A percentile compares a stretch with the other conserved stretches of the same genome.
Evolutionary conservation across 2,329 filamentous ascomycete species (phyloP).

Genomic region (Lasiodiplodia gonubiensis): DNA sequence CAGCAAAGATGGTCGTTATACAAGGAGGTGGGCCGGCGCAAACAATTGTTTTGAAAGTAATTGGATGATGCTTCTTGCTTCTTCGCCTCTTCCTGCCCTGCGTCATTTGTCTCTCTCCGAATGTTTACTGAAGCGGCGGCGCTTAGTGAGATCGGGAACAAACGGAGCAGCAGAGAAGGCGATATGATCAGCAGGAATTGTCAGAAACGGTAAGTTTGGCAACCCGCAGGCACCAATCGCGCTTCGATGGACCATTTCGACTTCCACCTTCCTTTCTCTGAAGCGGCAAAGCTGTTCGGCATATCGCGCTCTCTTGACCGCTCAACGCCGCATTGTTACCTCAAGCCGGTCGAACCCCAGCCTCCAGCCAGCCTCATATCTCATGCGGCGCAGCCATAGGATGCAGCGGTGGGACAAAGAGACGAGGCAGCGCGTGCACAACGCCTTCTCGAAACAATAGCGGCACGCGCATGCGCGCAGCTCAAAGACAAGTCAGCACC

Average conservation of each 20-base stretch:
- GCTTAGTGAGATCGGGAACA: not conserved
- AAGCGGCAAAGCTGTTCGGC: not conserved
- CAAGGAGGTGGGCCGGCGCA: slow-evolving; percentile 16
- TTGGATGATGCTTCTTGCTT: not conserved
- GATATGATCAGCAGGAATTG: not conserved
- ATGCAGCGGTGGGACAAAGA: slow-evolving; percentile 1
- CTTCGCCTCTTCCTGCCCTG: not conserved
- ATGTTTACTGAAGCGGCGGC: not conserved
- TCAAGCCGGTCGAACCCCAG: slow-evolving; percentile 9
- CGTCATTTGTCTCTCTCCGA: not conserved
- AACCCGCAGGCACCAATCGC: not conserved
- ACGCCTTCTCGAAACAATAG: slow-evolving; percentile 22
- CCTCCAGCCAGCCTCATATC: slow-evolving; percentile 26
- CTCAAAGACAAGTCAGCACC: slow-evolving; percentile 2
- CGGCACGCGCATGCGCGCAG: not conserved
- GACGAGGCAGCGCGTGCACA: slow-evolving; percentile 1
- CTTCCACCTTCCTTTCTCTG: not conserved
- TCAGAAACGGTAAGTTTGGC: not conserved
- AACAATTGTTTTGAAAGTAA: slow-evolving; percentile 17
- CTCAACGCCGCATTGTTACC: slow-evolving; percentile 26
- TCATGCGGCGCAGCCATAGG: not conserved
- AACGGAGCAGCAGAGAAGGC: not conserved
- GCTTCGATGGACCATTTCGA: not conserved
- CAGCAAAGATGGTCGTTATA: slow-evolving; percentile 17
- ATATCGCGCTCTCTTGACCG: slow-evolving; percentile 1